Conservation (phyloP, 2,329 filamentous ascomycete species). For the Aphanoascus verrucosus region DNA sequence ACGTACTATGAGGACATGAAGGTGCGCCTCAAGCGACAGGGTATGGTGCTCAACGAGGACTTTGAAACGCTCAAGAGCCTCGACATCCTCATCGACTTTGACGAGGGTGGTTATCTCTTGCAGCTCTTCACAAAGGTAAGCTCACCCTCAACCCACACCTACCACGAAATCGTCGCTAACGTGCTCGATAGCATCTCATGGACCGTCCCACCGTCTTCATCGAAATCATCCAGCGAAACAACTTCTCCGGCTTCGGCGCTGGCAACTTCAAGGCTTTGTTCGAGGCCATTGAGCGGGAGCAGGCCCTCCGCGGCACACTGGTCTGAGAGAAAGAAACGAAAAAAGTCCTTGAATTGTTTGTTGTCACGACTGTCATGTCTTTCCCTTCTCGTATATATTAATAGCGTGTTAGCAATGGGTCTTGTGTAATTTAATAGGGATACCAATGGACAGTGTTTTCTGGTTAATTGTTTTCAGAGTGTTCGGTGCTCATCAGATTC, state of each 20-base stretch:
- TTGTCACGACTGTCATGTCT: slow-evolving; percentile 7
- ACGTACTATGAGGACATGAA: slow-evolving; percentile 77
- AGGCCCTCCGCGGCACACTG: slow-evolving; percentile 74
- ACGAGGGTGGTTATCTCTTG: slow-evolving; percentile 75
- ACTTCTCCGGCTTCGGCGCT: slow-evolving; percentile 84
- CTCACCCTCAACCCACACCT: slow-evolving; percentile 4
- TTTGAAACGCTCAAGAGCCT: slow-evolving; percentile 68
- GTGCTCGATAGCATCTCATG: slow-evolving; percentile 55
- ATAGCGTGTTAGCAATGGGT: slow-evolving; percentile 3
- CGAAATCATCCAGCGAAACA: slow-evolving; percentile 87
- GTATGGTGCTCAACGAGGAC: slow-evolving; percentile 64
- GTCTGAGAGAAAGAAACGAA: slow-evolving; percentile 25
- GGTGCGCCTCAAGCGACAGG: slow-evolving; percentile 54
- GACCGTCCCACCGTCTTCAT: slow-evolving; percentile 92
- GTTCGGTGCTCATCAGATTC: no score
- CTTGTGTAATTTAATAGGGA: slow-evolving; percentile 1
- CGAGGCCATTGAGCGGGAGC: slow-evolving; percentile 89
- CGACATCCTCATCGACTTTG: slow-evolving; percentile 90
- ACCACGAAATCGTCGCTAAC: not conserved
- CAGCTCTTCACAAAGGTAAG: slow-evolving; percentile 60
- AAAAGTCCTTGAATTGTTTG: not conserved
- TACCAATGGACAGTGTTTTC: slow-evolving; percentile 3
- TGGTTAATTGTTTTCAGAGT: no score
- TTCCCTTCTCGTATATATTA: slow-evolving; percentile 1
- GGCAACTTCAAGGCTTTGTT: slow-evolving; percentile 95